Conservation (phyloP, 164 flowering plant genomes). For the Aristolochia californica region DNA sequence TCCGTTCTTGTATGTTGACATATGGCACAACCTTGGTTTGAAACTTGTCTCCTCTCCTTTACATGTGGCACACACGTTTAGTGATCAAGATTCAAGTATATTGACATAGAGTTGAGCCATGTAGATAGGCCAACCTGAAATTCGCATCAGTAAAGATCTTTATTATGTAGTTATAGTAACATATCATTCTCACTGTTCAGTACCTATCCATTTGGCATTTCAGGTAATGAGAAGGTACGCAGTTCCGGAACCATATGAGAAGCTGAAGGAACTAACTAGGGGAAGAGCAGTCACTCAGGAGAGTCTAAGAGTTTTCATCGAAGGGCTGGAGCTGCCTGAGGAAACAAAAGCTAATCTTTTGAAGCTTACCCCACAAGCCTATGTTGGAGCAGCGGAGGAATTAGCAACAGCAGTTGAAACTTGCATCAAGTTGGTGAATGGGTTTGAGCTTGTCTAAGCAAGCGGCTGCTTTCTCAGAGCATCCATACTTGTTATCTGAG, state of each 20-base stretch:
- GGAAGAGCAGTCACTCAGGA: conserved; percentile 74
- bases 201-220: not conserved
- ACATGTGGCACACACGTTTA: no score
- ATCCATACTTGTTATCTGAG: no score
- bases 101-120: no score
- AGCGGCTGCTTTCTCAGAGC: no score
- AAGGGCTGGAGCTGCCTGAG: conserved; percentile 57
- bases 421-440: conserved; percentile 22
- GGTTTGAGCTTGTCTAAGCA: not conserved
- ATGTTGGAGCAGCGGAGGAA: conserved; percentile 63
- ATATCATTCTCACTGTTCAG: no score
- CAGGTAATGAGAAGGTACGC: conserved; percentile 96
- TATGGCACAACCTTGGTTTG: no score
- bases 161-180: no score
- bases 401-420: conserved; percentile 38
- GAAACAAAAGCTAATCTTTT: conserved; percentile 54
- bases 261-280: conserved; percentile 86
- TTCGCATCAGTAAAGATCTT: no score
- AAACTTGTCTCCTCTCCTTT: no score
- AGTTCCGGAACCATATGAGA: conserved; percentile 94
- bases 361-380: conserved; percentile 62
- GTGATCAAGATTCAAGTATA: no score
- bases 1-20: no score
- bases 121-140: no score
- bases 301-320: conserved; percentile 59